Percentiles rank a stretch among this genome's conserved stretches.
phyloP scores from a whole-genome alignment of 495 filamentous ascomycete genomes.

The Cenococcum geophilum region DNA sequence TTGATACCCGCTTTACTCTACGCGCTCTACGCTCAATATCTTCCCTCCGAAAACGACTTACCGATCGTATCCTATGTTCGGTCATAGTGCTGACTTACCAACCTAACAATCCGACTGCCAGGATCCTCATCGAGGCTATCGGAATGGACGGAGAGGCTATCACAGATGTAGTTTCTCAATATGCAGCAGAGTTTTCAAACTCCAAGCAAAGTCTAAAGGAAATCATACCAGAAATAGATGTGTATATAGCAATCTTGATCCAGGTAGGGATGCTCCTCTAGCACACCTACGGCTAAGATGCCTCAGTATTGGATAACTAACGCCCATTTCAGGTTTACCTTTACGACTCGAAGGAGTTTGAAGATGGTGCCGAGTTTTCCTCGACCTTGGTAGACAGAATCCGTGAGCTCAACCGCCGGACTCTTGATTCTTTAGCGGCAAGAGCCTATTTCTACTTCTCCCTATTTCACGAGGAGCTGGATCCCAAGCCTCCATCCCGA shows the following conservation, averaged over 20 bases:
- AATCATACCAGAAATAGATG: conserved; percentile 80
- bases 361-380: conserved; percentile 79
- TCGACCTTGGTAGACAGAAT: conserved; percentile 71
- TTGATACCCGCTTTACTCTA: conserved; percentile 91
- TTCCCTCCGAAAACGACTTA: conserved; percentile 84
- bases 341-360: conserved; percentile 71
- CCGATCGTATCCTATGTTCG: conserved; percentile 34
- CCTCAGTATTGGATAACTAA: background rate
- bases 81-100: conserved; percentile 76
- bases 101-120: conserved; percentile 56
- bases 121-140: conserved; percentile 62
- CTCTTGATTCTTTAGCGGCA: conserved; percentile 85
- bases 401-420: conserved; percentile 84
- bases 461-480: conserved; percentile 83
- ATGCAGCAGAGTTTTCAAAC: conserved; percentile 58
- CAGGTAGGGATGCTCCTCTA: conserved; percentile 29
- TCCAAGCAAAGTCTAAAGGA: conserved; percentile 58
- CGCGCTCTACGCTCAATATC: conserved; percentile 92
- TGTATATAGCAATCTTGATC: conserved; percentile 77
- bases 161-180: conserved; percentile 43
- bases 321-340: conserved; percentile 70
- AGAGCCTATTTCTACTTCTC: conserved; percentile 98
- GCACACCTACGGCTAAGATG: background rate
- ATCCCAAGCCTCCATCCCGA: conserved; percentile 78
- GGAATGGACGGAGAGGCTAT: conserved; percentile 58